Conservation (phyloP, 73 alveolate genomes). For the Durusdinium trenchii region DNA sequence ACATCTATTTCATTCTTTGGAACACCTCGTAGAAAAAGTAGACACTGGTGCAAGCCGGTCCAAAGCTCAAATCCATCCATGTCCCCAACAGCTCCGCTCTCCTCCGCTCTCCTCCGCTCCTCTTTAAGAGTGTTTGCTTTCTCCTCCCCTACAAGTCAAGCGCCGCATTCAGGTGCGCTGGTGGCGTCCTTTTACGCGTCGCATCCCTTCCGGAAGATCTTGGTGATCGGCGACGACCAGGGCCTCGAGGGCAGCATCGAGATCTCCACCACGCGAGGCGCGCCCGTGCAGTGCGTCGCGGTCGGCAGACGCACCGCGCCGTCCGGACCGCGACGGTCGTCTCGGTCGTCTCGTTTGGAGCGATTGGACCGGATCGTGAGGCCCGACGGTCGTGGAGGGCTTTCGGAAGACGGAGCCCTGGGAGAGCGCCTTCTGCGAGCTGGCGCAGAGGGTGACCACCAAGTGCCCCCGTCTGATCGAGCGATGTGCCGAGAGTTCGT, state of each 20-base stretch:
- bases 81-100: too few species aligned
- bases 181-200: neutral
- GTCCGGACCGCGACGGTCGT: neutral
- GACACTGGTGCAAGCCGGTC: too few species aligned
- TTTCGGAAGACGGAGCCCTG: too few species aligned
- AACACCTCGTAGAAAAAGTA: too few species aligned
- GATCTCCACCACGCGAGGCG: neutral
- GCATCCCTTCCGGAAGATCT: slow-evolving; percentile 21
- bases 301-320: neutral
- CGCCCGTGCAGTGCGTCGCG: neutral
- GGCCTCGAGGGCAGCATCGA: neutral
- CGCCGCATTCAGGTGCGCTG: neutral
- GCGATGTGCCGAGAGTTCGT: too few species aligned
- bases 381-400: neutral
- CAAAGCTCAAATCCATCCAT: too few species aligned
- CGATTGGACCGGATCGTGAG: neutral
- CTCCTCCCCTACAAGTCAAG: too few species aligned
- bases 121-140: too few species aligned
- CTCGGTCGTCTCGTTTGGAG: neutral
- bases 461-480: too few species aligned
- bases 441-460: slow-evolving; percentile 15
- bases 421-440: neutral
- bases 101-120: too few species aligned
- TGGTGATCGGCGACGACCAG: neutral
- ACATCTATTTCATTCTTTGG: too few species aligned